Evolutionary conservation across 257 asterid genomes (phyloP), one percentile per base, ranked within the genome.

Genomic region (Petunia secreta): DNA sequence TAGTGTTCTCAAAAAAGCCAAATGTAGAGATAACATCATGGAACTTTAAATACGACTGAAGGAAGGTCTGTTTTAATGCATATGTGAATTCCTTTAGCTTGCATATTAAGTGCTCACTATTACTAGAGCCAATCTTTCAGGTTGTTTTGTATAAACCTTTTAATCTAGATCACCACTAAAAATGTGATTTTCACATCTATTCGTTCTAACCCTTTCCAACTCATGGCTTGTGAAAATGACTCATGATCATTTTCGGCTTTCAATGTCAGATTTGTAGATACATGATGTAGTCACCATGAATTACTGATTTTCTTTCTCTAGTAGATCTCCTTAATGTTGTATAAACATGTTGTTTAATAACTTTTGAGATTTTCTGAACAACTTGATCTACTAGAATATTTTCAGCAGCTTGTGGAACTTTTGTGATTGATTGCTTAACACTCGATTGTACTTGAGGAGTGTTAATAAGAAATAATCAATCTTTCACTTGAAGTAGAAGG

Each of bases 291-390:
- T 71, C 25, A 10, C 14, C 1, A 40, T 15, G 77, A 37, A 50
- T 38, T 75, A 4, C 14, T 75, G 48, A 52, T 1, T 3, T 74
- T 25, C 10, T 74, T 1, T 2, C 14, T 75, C 46, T 7, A 53
- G 64, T 75, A 25, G 63, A 75, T 9, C 43, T 73, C n/a, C 41
- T 73, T 14, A 73, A 73, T 73, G 16, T 73, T 48, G 78, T 16
- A 48, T 5, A 13, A 73, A 2, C 78, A 44, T 48, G 3, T 11
- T 7, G 2, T 36, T 16, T 8, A 3, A n/a, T 2, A 64, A 53
- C 58, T 13, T 5, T 53, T 53, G 58, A 13, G 25, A 25, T 25
- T 25, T 25, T 25, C 25, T 65, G 6, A 65, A 16, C 8, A 65
- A 65, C 14, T 13, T 53, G 58, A 13, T 13, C 13, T 53, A 53